Evolutionary conservation across 768 basidiomycete genomes (phyloP).

Genomic region (Suillus ampliporus): DNA sequence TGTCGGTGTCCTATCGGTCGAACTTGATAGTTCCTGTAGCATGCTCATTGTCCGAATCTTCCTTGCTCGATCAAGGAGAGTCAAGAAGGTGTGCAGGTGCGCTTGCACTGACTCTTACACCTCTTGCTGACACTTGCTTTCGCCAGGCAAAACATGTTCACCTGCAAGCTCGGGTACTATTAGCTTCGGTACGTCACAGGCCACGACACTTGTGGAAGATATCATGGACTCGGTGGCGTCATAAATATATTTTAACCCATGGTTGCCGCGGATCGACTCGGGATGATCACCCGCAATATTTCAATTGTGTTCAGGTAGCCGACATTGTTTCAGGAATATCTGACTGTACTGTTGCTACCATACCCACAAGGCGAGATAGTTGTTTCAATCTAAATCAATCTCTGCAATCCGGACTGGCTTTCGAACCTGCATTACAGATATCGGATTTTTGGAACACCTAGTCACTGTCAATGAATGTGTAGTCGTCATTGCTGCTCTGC

Average conservation of each 20-base stretch:
- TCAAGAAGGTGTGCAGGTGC: neutral
- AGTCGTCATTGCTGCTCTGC: neutral
- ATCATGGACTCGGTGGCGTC: neutral
- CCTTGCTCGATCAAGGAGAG: neutral
- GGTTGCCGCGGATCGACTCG: conserved; percentile 1
- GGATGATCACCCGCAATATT: neutral
- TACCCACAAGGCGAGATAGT: neutral
- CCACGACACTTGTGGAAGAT: neutral
- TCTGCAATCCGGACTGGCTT: neutral
- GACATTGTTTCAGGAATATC: neutral
- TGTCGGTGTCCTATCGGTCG: neutral
- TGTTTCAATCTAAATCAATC: neutral
- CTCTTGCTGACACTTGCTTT: neutral
- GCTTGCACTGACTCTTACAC: no score
- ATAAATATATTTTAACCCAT: neutral
- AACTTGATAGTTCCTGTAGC: neutral
- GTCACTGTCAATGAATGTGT: neutral
- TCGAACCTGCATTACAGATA: neutral
- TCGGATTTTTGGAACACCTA: neutral
- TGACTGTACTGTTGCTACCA: neutral
- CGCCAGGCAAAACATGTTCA: neutral
- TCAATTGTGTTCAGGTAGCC: neutral
- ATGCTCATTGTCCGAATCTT: neutral
- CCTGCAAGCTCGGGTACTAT: neutral
- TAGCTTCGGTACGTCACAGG: neutral